Conservation (phyloP, 2,329 filamentous ascomycete genomes). For the Trichoderma sp. region DNA sequence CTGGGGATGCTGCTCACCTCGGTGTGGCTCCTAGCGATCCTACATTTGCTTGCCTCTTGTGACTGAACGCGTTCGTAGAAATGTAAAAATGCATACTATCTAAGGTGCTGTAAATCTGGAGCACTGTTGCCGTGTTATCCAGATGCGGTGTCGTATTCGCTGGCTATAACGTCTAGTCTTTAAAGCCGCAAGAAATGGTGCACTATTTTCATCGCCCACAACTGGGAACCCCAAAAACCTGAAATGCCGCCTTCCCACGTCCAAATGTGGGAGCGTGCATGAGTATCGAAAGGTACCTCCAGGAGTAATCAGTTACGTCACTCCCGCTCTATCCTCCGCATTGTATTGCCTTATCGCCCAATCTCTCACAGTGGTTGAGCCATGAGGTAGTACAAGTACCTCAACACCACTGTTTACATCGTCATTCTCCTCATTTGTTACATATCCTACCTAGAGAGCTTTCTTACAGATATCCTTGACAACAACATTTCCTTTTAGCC, state of each 20-base stretch:
- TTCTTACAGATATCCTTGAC: background rate
- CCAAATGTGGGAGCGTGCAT: background rate
- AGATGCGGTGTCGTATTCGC: background rate
- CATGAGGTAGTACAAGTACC: background rate
- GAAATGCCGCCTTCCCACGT: background rate
- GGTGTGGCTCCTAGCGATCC: constrained; percentile 53
- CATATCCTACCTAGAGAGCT: background rate
- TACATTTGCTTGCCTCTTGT: constrained; percentile 33
- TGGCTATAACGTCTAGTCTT: background rate
- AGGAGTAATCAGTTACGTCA: background rate
- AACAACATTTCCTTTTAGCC: background rate
- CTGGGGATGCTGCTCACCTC: constrained; percentile 35
- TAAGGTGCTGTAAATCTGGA: background rate
- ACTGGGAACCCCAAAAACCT: background rate
- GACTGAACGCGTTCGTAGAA: background rate
- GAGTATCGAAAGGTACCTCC: background rate
- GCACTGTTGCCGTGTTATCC: background rate
- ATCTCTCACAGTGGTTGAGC: background rate
- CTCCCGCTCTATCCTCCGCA: background rate
- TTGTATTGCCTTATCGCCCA: background rate
- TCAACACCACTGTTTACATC: background rate
- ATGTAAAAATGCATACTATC: background rate
- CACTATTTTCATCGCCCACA: background rate
- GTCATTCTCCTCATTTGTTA: background rate
- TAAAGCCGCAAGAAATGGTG: background rate